These are phyloP conservation scores for Aristolochia contorta DNA, from an alignment of 164 flowering plant genomes.

Conservation along the genomic window DNA sequence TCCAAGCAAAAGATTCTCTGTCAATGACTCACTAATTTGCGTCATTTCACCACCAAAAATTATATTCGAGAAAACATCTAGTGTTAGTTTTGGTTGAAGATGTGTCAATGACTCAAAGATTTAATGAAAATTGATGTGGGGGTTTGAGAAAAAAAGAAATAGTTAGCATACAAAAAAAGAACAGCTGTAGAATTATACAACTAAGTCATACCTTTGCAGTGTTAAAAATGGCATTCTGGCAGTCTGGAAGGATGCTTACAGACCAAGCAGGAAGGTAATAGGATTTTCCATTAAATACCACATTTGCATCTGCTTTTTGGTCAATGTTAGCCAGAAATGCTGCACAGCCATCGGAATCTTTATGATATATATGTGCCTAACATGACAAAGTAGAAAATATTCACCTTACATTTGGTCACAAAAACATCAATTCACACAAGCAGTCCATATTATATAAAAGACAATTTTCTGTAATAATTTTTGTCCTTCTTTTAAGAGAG, in stretches of 20 bases:
- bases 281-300: slow-evolving; percentile 32
- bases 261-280: slow-evolving; percentile 72
- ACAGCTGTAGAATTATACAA: background rate
- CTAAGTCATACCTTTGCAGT: slow-evolving; percentile 48
- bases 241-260: slow-evolving; percentile 73
- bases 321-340: slow-evolving; percentile 63
- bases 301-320: slow-evolving; percentile 28
- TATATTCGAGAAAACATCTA: no score
- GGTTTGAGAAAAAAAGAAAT: no score
- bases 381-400: slow-evolving; percentile 3
- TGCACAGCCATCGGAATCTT: slow-evolving; percentile 36
- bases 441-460: no score
- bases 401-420: no score
- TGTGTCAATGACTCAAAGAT: background rate
- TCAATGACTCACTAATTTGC: no score
- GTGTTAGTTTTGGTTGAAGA: background rate
- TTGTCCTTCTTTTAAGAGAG: no score
- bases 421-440: no score
- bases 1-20: no score
- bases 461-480: no score
- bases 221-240: slow-evolving; percentile 49
- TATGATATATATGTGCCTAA: slow-evolving; percentile 49
- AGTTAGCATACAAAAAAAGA: background rate
- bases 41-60: no score
- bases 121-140: background rate